phyloP scores from a whole-genome alignment of 768 basidiomycete species.

The Boletus speciosus region DNA sequence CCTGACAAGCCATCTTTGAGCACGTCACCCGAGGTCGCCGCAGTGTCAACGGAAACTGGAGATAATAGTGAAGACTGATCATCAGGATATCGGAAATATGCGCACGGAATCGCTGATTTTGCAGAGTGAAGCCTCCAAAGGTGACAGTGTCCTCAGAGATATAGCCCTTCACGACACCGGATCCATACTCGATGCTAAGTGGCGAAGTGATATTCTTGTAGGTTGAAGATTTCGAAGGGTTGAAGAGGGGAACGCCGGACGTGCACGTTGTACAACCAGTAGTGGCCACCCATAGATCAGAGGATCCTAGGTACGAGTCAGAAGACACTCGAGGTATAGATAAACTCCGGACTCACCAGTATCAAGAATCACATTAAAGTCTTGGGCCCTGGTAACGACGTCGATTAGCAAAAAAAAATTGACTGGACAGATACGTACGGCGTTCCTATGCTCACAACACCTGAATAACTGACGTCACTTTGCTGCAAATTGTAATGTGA shows the following conservation, averaged over 20 bases:
- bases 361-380: slow-evolving; percentile 77
- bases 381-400: slow-evolving; percentile 46
- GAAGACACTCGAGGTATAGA: not conserved
- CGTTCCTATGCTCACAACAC: slow-evolving; percentile 50
- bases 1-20: slow-evolving; percentile 45
- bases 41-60: slow-evolving; percentile 52
- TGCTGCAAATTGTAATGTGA: slow-evolving; percentile 31
- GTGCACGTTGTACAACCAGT: slow-evolving; percentile 43
- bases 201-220: slow-evolving; percentile 22
- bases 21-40: slow-evolving; percentile 27
- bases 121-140: slow-evolving; percentile 60
- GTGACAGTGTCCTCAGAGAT: slow-evolving; percentile 55
- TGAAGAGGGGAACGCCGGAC: slow-evolving; percentile 39
- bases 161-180: slow-evolving; percentile 58
- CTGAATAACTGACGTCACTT: slow-evolving; percentile 54
- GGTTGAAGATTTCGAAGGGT: slow-evolving; percentile 39
- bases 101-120: slow-evolving; percentile 51
- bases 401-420: not conserved
- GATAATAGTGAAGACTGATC: not conserved
- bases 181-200: slow-evolving; percentile 57
- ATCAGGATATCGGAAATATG: slow-evolving; percentile 1
- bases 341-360: slow-evolving; percentile 47
- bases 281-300: slow-evolving; percentile 80
- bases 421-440: slow-evolving; percentile 43
- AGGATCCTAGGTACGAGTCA: slow-evolving; percentile 35